Evolutionary conservation across 2,329 filamentous ascomycete genomes (phyloP), one percentile per base, ranked within the genome.

Genomic region (Diaporthe nobilis): DNA sequence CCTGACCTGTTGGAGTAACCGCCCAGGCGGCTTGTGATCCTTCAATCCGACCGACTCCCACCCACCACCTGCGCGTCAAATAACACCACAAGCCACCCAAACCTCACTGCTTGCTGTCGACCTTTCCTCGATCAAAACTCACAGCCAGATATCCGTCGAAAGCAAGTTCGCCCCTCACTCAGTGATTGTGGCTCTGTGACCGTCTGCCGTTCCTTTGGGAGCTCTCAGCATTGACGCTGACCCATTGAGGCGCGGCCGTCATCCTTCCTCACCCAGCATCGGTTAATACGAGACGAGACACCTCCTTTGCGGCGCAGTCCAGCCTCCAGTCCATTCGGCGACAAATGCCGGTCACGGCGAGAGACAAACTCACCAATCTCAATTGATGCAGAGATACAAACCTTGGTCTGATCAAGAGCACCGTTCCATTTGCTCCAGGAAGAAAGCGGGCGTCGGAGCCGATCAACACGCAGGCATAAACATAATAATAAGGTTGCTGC

Each of bases 141-240:
- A 65, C 3, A 49, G 42, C 7, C 25, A 49, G 6, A 17, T 49
- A 22, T 49, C 20, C 5, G 13, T 47, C 42, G 28, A 49, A 25
- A 7, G 17, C 61, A 15, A 65, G 25, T 47, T 49, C 25, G 20
- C 42, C 34, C 22, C 65, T 55, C 49, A 28, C n/a, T 42, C 49
- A 25, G n/a, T 5, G 13, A 17, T 22, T 6, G 49, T 34, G 17
- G 31, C 28, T 34, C 37, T 55, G 53, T 61, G 55, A 39, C 44
- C 22, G 42, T 42, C 47, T 51, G 28, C 57, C 22, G 17, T 12
- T 39, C 34, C 57, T 9, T 31, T 28, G 44, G 44, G 55, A 34
- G 47, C 71, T n/a, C 49, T 53, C 25, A 53, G 58, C 44, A 72
- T 72, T 53, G 71, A 72, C 57, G 44, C 44, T 73, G 58, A 73